Evolutionary conservation across 441 rosid genomes (phyloP).

Genomic region (Hura crepitans): DNA sequence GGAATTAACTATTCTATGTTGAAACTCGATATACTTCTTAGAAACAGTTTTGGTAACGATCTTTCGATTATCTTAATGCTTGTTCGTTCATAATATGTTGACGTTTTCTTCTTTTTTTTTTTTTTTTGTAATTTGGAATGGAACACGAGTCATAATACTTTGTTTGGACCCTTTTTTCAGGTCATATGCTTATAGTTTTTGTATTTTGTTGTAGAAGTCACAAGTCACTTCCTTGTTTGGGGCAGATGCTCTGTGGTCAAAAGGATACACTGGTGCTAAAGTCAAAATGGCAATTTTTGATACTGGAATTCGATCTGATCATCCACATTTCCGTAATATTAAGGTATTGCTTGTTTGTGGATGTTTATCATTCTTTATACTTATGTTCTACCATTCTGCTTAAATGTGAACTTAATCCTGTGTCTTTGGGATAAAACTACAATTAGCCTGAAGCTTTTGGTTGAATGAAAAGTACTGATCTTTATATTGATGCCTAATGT

Average conservation of each 20-base stretch:
- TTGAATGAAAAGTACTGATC: constrained; percentile 6
- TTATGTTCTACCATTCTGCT: not conserved
- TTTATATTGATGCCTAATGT: constrained; percentile 29
- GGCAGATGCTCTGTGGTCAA: constrained; percentile 84
- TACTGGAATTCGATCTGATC: constrained; percentile 91
- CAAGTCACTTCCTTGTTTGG: constrained; percentile 96
- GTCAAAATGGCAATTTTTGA: constrained; percentile 99
- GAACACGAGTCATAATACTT: not conserved
- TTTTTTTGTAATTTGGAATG: not conserved
- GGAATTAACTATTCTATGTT: not conserved
- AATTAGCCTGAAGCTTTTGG: not conserved
- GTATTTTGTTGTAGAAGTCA: constrained; percentile 52
- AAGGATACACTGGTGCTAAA: constrained; percentile 85
- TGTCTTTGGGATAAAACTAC: not conserved
- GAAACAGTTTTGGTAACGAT: not conserved
- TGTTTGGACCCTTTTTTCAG: not conserved
- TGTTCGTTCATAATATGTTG: not conserved
- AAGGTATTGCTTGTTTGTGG: constrained; percentile 45
- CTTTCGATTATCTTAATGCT: not conserved
- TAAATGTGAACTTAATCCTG: constrained; percentile 18
- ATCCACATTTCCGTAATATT: constrained; percentile 94
- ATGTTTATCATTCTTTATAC: not conserved
- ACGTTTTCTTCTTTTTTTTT: constrained; percentile 8
- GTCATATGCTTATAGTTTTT: constrained; percentile 13
- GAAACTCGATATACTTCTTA: not conserved